phyloP scores from a whole-genome alignment of 331 rosid genomes.

The Malus hybrid region DNA sequence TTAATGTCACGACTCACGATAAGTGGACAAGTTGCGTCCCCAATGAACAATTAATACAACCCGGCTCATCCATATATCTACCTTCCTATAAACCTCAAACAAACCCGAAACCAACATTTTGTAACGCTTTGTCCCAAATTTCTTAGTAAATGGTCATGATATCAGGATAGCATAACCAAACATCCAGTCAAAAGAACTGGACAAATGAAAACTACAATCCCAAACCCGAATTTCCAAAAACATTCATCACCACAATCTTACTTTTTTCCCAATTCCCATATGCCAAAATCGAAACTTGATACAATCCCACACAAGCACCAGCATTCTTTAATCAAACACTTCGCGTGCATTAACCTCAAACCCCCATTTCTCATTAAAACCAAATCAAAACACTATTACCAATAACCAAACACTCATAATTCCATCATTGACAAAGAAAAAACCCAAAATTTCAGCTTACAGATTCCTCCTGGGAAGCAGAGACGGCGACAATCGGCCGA shows the following conservation, averaged over 20 bases:
- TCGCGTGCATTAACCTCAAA: not conserved
- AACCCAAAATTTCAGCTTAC: slow-evolving; percentile 27
- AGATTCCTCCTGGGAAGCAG: slow-evolving; percentile 59
- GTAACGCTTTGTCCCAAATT: not conserved
- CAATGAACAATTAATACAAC: not conserved
- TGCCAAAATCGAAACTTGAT: not conserved
- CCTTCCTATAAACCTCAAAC: not conserved
- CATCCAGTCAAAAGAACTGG: not conserved
- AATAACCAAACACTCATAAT: not conserved
- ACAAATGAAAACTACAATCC: not conserved
- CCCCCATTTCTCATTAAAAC: not conserved
- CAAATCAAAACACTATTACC: not conserved
- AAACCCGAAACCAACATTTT: not conserved
- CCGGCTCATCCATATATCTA: not conserved
- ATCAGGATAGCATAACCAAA: not conserved
- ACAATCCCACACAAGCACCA: not conserved
- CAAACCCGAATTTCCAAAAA: not conserved
- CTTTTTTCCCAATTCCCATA: not conserved
- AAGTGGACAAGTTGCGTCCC: not conserved
- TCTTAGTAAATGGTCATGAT: not conserved
- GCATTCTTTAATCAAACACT: not conserved
- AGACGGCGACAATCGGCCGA: slow-evolving; percentile 27
- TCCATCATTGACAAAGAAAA: not conserved
- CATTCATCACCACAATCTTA: not conserved
- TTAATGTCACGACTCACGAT: not conserved